phyloP scores from a whole-genome alignment of 495 filamentous ascomycete genomes.

The Stereocaulon alpinum region DNA sequence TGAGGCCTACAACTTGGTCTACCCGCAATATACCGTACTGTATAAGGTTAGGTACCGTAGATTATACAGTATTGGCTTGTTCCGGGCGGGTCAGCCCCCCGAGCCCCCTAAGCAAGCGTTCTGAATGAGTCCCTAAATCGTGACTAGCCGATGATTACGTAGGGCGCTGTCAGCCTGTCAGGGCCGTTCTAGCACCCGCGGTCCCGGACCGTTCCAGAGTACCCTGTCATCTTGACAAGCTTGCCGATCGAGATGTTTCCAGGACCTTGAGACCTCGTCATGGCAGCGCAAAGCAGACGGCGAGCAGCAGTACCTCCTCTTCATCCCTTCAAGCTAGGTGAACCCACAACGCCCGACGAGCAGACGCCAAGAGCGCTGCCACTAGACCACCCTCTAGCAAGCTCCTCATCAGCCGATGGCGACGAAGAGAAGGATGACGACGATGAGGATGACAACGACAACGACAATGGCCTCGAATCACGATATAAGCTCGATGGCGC shows the following conservation, averaged over 20 bases:
- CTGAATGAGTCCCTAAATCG: too few species aligned
- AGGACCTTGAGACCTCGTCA: background rate
- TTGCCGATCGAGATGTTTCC: background rate
- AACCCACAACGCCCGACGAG: conserved; percentile 2
- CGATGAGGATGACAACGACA: conserved; percentile 3
- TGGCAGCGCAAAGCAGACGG: conserved; percentile 8
- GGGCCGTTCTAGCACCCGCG: too few species aligned
- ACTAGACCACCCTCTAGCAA: conserved; percentile 4
- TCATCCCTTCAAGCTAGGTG: conserved; percentile 2
- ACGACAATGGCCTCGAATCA: background rate
- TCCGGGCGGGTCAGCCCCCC: too few species aligned
- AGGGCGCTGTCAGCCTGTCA: too few species aligned
- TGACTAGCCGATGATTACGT: too few species aligned
- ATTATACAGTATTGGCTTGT: background rate
- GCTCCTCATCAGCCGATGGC: conserved; percentile 7
- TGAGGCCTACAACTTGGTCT: too few species aligned
- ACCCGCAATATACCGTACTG: too few species aligned
- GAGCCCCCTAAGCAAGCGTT: too few species aligned
- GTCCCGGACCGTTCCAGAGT: background rate
- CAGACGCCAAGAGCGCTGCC: conserved; percentile 7
- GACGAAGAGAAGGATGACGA: conserved; percentile 10
- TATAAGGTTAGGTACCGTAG: background rate
- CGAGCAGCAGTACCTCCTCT: background rate
- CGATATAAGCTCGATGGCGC: conserved; percentile 4
- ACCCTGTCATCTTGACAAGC: background rate